Base-by-base conservation (phyloP, 331 rosid species). In the Quercus tomentella region DNA sequence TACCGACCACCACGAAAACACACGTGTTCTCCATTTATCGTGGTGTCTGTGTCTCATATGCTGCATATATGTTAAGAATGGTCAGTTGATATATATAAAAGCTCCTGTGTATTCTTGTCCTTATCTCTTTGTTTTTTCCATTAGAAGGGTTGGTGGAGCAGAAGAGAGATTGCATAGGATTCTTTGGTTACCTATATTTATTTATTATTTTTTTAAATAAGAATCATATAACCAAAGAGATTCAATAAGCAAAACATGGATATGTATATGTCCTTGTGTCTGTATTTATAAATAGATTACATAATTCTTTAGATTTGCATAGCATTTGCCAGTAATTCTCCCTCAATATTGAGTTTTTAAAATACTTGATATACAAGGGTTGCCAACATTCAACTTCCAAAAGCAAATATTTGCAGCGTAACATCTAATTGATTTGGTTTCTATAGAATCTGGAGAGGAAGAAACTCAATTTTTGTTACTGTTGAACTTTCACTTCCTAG, bases 381-480 rank as follows among this genome's bases (percentile, higher is more conserved):
- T 51, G 67, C 90, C 77, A 70, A 82, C 61, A 81, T 65, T 81
- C 79, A 73, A 75, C 41, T 74, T 81, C 77, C 89, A 26, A 84
- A 75, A 66, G 96, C 89, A 87, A 74, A 91, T 84, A 78, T 83
- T 69, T 95, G 99, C 86, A 84, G 71, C 82, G 93, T 95, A 63
- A 89, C 94, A 70, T 91, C 99, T 84, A 84, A 90, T 58, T 93
- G 97, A 96, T 87, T 92, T 86, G 97, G 97, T 20, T 94, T 89
- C 84, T 80, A 89, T 79, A 88, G 92, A 23, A 77, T 94, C 77
- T 75, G 85, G 87, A 89, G 82, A 81, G 92, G 93, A 87, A 83
- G 89, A 86, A 87, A 88, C 45, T 74, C 70, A 82, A 86, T 92
- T 65, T 72, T 94, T 77, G 97, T 92, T 56, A 3, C 87, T 30